phyloP scores from a whole-genome alignment of 768 basidiomycete genomes.

The Udeniomyces megalosporus region DNA sequence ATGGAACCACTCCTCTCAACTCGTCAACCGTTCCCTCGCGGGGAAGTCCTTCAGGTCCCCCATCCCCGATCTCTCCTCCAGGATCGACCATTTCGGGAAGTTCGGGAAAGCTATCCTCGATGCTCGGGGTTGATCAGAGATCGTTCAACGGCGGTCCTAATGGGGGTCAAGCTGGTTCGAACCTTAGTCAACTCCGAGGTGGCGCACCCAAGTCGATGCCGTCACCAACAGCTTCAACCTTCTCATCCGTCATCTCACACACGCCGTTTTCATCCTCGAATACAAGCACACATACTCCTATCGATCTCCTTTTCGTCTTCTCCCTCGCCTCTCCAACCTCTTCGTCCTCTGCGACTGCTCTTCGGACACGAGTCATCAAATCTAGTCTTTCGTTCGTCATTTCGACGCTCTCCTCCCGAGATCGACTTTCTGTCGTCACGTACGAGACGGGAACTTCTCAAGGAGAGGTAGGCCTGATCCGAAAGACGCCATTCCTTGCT shows the following conservation, averaged over 20 bases:
- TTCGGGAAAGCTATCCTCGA: constrained; percentile 10
- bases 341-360: constrained; percentile 42
- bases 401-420: constrained; percentile 54
- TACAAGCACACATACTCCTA: constrained; percentile 71
- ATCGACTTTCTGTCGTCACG: constrained; percentile 76
- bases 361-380: constrained; percentile 80
- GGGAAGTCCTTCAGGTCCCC: no score
- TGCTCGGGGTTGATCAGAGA: constrained; percentile 14
- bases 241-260: constrained; percentile 40
- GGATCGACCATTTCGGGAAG: background rate
- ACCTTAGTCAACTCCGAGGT: constrained; percentile 16
- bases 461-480: constrained; percentile 46
- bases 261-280: constrained; percentile 44
- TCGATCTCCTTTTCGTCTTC: constrained; percentile 84
- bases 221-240: constrained; percentile 15
- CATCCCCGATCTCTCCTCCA: constrained; percentile 5
- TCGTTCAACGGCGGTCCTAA: no score
- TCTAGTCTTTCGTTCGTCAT: constrained; percentile 73
- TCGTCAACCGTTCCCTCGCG: no score
- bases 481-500: constrained; percentile 85
- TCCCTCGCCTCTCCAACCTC: constrained; percentile 69
- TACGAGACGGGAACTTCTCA: constrained; percentile 72
- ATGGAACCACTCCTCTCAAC: background rate
- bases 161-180: no score
- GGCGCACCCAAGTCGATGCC: background rate